Conservation (phyloP, 164 flowering plant genomes). For the Litsea cubeba region DNA sequence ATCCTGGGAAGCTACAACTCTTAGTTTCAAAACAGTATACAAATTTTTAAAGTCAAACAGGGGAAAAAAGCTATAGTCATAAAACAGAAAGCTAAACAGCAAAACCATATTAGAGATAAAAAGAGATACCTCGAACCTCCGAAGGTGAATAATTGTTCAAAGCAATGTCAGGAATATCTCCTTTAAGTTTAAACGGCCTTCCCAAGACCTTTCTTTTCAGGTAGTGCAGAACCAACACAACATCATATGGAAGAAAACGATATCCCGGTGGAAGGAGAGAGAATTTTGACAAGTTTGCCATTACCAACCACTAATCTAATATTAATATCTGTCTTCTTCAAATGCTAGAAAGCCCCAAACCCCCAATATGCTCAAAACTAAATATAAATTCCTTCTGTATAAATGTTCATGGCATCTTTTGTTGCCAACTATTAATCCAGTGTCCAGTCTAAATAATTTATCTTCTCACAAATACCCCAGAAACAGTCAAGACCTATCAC, state of each 20-base stretch:
- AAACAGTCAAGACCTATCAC: constrained; percentile 32
- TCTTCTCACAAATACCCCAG: background rate
- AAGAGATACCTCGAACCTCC: constrained; percentile 70
- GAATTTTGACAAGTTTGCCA: constrained; percentile 25
- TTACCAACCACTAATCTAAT: constrained; percentile 1
- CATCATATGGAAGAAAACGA: constrained; percentile 83
- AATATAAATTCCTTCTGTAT: background rate
- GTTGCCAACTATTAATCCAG: background rate
- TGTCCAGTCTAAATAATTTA: background rate
- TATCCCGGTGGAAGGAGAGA: constrained; percentile 60
- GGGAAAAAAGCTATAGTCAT: background rate
- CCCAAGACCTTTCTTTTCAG: constrained; percentile 61
- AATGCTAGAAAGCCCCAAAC: background rate
- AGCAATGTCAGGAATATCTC: constrained; percentile 50
- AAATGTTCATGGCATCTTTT: background rate
- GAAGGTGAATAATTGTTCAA: constrained; percentile 64
- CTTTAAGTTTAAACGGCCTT: constrained; percentile 24
- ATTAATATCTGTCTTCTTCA: constrained; percentile 1
- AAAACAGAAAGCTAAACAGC: background rate
- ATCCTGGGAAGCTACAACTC: background rate
- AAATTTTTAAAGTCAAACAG: background rate
- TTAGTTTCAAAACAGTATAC: too few relatives aligned
- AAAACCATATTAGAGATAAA: background rate
- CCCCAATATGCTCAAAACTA: background rate
- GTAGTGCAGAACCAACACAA: constrained; percentile 64